These are phyloP conservation scores for Diplodia intermedia DNA, from an alignment of 2,329 filamentous ascomycete species.

Conservation along the genomic window DNA sequence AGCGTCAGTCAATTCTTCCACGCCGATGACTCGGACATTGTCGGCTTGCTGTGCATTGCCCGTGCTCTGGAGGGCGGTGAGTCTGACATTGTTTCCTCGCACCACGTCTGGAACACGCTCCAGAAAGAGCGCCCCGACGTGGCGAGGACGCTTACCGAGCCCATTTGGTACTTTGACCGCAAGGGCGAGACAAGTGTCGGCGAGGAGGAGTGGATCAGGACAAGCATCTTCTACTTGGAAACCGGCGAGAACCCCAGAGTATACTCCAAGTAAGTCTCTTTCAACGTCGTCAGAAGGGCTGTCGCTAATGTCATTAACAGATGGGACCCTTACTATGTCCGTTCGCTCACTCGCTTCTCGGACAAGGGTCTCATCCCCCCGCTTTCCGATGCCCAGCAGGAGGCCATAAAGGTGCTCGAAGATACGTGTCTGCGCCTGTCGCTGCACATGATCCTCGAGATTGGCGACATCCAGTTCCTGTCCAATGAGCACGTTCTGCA, in stretches of 20 bases:
- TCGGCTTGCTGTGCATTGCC: constrained; percentile 82
- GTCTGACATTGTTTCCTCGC: constrained; percentile 78
- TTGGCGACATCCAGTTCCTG: constrained; percentile 88
- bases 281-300: neutral
- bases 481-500: constrained; percentile 82
- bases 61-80: constrained; percentile 82
- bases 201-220: constrained; percentile 75
- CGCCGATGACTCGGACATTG: constrained; percentile 80
- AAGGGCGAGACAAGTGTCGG: constrained; percentile 82
- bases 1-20: constrained; percentile 76
- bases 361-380: constrained; percentile 75
- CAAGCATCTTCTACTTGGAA: constrained; percentile 79
- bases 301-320: constrained; percentile 40
- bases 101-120: constrained; percentile 82
- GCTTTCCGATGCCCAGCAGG: constrained; percentile 71
- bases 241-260: constrained; percentile 64
- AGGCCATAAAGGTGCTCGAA: constrained; percentile 74
- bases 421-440: constrained; percentile 75
- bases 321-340: constrained; percentile 89
- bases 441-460: constrained; percentile 84
- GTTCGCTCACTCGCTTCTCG: constrained; percentile 75
- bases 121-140: constrained; percentile 79
- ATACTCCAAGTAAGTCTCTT: constrained; percentile 68
- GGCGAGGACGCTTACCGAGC: constrained; percentile 74
- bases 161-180: constrained; percentile 90